These are phyloP conservation scores for Diplocarpon mali DNA, from an alignment of 2,329 filamentous ascomycete genomes.

Conservation along the genomic window DNA sequence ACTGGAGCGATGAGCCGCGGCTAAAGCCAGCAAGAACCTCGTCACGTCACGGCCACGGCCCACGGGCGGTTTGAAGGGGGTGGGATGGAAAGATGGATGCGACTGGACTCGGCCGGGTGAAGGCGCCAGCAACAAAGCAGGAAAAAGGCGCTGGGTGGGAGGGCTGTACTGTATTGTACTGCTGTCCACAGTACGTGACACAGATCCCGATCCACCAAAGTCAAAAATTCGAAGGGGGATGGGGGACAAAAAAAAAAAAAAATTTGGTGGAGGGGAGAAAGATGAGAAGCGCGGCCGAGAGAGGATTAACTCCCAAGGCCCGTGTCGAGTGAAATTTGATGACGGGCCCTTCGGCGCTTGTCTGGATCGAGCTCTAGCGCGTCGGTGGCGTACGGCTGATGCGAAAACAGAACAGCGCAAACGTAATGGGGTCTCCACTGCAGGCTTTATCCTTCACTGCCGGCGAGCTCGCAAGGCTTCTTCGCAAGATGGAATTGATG, in stretches of 20 bases:
- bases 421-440: conserved; percentile 7
- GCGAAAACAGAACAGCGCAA: conserved; percentile 16
- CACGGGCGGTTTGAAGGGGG: too few species aligned
- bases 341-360: conserved; percentile 9
- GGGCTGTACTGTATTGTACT: background rate
- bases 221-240: conserved; percentile 8
- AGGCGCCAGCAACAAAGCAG: too few species aligned
- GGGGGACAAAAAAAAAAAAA: too few species aligned
- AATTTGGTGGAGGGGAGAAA: background rate
- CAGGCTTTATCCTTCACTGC: too few species aligned
- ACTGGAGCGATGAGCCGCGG: too few species aligned
- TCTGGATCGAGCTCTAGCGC: conserved; percentile 8
- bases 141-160: too few species aligned
- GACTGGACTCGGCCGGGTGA: too few species aligned
- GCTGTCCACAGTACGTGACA: too few species aligned
- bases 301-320: conserved; percentile 15
- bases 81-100: too few species aligned
- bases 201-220: conserved; percentile 7
- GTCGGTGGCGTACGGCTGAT: conserved; percentile 12
- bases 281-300: conserved; percentile 11
- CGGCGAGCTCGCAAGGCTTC: background rate
- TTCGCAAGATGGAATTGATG: background rate
- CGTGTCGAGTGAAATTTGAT: conserved; percentile 7
- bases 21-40: too few species aligned
- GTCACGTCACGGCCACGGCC: too few species aligned